phyloP scores from a whole-genome alignment of 208 protist genomes.

The Polymyxa betae region DNA sequence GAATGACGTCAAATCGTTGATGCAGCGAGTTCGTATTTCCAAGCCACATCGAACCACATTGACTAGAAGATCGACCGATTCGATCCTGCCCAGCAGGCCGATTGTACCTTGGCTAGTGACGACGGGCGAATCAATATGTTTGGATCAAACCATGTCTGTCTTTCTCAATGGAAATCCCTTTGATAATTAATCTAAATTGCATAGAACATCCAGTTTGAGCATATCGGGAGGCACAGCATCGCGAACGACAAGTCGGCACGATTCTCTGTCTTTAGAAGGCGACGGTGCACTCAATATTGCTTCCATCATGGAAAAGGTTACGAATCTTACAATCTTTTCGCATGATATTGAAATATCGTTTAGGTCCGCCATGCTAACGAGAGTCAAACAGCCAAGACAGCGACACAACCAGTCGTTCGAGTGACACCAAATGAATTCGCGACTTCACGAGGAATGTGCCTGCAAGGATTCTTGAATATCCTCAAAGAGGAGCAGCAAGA shows the following conservation, averaged over 20 bases:
- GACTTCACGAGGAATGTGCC: neutral
- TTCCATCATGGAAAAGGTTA: neutral
- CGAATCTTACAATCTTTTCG: neutral
- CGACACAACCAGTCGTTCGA: neutral
- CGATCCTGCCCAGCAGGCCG: neutral
- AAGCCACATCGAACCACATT: neutral
- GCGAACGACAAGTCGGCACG: neutral
- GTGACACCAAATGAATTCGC: neutral
- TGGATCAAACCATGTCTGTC: too few relatives aligned
- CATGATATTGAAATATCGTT: neutral
- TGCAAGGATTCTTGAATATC: neutral
- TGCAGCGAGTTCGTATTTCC: neutral
- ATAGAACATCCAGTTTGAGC: too few relatives aligned
- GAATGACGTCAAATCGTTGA: neutral
- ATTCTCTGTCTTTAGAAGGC: neutral
- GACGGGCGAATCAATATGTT: too few relatives aligned
- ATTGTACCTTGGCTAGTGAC: neutral
- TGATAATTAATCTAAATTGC: too few relatives aligned
- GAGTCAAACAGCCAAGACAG: neutral
- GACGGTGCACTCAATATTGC: neutral
- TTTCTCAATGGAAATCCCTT: too few relatives aligned
- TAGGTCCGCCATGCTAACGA: neutral
- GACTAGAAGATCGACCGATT: neutral
- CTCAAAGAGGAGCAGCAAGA: neutral
- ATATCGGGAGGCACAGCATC: too few relatives aligned